phyloP scores from a whole-genome alignment of 106 monocot species.

The Posidonia australis region DNA sequence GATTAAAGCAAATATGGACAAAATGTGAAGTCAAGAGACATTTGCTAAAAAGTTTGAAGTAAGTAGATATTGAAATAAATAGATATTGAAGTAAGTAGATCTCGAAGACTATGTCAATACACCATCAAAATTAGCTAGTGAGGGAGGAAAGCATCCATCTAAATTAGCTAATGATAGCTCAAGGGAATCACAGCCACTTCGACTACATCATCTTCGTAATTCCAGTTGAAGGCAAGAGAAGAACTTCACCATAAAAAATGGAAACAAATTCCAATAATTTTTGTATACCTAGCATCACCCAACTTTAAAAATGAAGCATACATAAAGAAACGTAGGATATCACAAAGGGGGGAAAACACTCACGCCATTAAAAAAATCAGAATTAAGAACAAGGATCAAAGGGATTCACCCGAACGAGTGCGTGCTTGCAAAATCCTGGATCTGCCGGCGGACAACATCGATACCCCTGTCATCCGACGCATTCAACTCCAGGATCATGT shows the following conservation, averaged over 20 bases:
- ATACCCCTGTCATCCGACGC: slow-evolving; percentile 95
- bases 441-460: slow-evolving; percentile 86
- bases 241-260: too few species aligned
- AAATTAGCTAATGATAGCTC: not conserved
- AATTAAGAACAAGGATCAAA: not conserved
- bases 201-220: not conserved
- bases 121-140: too few species aligned
- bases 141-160: not conserved
- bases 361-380: not conserved
- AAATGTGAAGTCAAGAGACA: too few species aligned
- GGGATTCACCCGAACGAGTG: slow-evolving; percentile 44
- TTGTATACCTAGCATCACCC: too few species aligned
- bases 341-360: too few species aligned
- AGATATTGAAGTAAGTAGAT: too few species aligned
- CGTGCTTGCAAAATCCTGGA: slow-evolving; percentile 83
- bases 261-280: not conserved
- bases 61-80: too few species aligned
- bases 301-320: not conserved
- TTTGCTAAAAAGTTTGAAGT: too few species aligned
- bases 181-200: not conserved
- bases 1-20: too few species aligned
- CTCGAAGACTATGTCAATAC: too few species aligned
- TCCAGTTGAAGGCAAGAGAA: not conserved
- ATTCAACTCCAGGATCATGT: slow-evolving; percentile 97
- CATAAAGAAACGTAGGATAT: too few species aligned